Conservation (phyloP, 371 early-diverging fungal species). For the Syncephalis plumigaleata region DNA sequence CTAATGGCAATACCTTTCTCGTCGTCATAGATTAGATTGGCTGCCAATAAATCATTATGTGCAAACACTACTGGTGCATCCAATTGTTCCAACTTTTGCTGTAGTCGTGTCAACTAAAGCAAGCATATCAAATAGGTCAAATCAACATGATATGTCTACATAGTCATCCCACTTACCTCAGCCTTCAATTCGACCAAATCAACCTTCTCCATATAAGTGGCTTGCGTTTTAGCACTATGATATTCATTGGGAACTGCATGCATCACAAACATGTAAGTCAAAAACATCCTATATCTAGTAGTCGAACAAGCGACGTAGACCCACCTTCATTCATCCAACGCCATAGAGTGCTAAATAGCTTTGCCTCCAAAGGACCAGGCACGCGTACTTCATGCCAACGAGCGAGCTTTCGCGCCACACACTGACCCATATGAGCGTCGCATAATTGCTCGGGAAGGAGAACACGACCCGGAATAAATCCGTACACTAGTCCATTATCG, state of each 20-base stretch:
- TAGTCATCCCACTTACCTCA: slow-evolving; percentile 18
- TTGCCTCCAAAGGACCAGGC: slow-evolving; percentile 28
- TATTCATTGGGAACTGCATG: slow-evolving; percentile 40
- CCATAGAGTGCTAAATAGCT: slow-evolving; percentile 55
- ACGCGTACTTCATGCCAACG: slow-evolving; percentile 62
- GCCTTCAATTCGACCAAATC: slow-evolving; percentile 22
- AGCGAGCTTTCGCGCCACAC: slow-evolving; percentile 66
- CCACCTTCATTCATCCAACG: slow-evolving; percentile 65
- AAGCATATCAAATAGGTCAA: neutral
- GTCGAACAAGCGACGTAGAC: too few species aligned
- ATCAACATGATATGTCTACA: neutral
- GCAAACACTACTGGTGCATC: slow-evolving; percentile 74
- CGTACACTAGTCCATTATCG: slow-evolving; percentile 78
- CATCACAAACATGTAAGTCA: neutral
- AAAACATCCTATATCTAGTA: too few species aligned
- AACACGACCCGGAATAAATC: slow-evolving; percentile 63
- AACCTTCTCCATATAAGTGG: slow-evolving; percentile 37
- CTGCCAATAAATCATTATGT: slow-evolving; percentile 82
- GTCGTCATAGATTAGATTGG: slow-evolving; percentile 66
- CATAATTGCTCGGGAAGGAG: slow-evolving; percentile 50
- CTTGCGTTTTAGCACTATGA: slow-evolving; percentile 30
- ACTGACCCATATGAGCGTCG: slow-evolving; percentile 38
- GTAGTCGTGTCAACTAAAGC: slow-evolving; percentile 25
- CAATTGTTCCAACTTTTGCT: slow-evolving; percentile 27
- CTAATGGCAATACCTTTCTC: slow-evolving; percentile 22